Evolutionary conservation across 108 stramenopile genomes (phyloP), one percentile per base, ranked within the genome.

Genomic region (Nannochloropsis granulata): DNA sequence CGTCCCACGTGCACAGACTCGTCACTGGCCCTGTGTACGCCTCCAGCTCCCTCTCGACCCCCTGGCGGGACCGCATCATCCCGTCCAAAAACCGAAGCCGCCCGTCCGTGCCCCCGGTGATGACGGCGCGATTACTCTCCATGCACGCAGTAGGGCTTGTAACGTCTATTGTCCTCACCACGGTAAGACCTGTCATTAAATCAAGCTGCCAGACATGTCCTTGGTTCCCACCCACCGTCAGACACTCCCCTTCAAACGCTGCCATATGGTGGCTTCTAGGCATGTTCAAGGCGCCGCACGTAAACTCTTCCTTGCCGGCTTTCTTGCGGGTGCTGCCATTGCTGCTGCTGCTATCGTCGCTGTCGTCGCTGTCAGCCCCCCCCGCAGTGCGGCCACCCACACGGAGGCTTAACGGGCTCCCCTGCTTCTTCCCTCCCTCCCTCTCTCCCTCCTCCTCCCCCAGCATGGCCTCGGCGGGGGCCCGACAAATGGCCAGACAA

Each of bases 21-120:
- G 44, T 25, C 78, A 87, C 86, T 34, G 86, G 86, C 16, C 86
- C 86, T 0, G 86, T 87, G 83, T 83, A 79, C 34, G 83, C 83
- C 83, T 83, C 82, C 44, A 82, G 1, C 16, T 23, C 23, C 23
- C 82, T 43, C 82, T 82, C 82, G 21, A 45, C 82, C 56, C 21
- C 56, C n/a, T 43, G 44, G n/a, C 82, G 42, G 23, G 34, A 43
- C 5, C 44, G 44, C 80, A 87, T 25, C 43, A 78, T 45, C 19
- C 79, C 82, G 83, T 87, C 86, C 13, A 84, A 79, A 16, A 87
- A 79, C 24, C 86, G 83, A 21, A 87, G 45, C 45, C 44, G 83
- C 0, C 86, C 86, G 80, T 87, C 86, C n/a, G 79, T 26, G 21
- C 86, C 43, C 11, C 86, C 86, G 0, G 80, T 82, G 24, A 79